These are phyloP conservation scores for Tetracladium maxilliforme DNA, from an alignment of 2,329 filamentous ascomycete species.

Conservation along the genomic window DNA sequence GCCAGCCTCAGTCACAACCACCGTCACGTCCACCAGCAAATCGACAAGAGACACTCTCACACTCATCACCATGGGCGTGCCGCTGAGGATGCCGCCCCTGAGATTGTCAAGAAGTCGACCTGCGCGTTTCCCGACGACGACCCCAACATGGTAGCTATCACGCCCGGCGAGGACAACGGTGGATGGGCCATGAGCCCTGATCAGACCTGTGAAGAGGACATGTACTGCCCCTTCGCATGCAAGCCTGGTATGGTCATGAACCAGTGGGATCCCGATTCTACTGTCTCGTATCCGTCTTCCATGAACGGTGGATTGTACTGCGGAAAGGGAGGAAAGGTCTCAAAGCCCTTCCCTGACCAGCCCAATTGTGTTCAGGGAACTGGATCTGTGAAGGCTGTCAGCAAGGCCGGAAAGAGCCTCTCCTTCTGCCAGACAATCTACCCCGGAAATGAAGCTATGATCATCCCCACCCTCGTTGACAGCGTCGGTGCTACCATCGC, in stretches of 20 bases:
- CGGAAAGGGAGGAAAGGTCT: conserved; percentile 46
- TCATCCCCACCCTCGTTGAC: conserved; percentile 60
- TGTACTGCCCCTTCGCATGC: conserved; percentile 66
- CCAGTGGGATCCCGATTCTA: conserved; percentile 62
- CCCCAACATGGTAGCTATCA: conserved; percentile 40
- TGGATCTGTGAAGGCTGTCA: conserved; percentile 48
- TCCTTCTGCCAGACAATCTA: conserved; percentile 70
- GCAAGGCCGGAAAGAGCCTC: conserved; percentile 45
- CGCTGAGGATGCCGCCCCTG: too few relatives aligned
- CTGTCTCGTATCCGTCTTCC: conserved; percentile 50
- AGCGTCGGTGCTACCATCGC: conserved; percentile 40
- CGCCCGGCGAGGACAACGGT: conserved; percentile 46
- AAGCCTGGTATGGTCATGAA: conserved; percentile 61
- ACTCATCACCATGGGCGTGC: too few relatives aligned
- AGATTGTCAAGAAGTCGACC: background rate
- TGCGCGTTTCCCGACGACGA: background rate
- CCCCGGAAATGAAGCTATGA: conserved; percentile 69
- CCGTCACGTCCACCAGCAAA: too few relatives aligned
- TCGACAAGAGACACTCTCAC: too few relatives aligned
- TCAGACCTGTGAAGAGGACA: conserved; percentile 49
- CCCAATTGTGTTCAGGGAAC: conserved; percentile 58
- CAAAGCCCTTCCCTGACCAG: conserved; percentile 53
- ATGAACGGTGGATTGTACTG: conserved; percentile 69
- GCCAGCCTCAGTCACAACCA: too few relatives aligned
- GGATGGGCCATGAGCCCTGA: conserved; percentile 75